Conservation (phyloP, 345 rosid genomes). For the Clarkia xantiana region DNA sequence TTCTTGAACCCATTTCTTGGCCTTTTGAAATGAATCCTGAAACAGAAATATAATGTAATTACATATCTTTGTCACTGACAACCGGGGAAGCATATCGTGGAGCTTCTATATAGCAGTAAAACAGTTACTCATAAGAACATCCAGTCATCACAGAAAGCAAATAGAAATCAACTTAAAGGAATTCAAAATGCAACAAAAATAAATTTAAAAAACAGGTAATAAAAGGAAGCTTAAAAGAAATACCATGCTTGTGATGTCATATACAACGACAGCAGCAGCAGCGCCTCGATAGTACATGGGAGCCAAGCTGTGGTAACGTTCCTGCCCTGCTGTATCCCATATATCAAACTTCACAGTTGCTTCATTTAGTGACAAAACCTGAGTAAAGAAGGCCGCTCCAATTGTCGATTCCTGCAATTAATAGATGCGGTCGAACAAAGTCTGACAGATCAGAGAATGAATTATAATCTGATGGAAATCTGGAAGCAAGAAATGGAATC, state of each 20-base stretch:
- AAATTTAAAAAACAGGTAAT: background rate
- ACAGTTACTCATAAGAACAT: too few species aligned
- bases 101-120: too few species aligned
- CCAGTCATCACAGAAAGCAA: too few species aligned
- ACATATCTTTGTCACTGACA: too few species aligned
- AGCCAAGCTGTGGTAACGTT: constrained; percentile 72
- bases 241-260: constrained; percentile 71
- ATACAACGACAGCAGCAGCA: constrained; percentile 69
- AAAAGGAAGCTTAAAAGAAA: background rate
- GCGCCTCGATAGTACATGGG: constrained; percentile 85
- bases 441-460: too few species aligned
- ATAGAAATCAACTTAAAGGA: too few species aligned
- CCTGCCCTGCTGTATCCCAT: constrained; percentile 88
- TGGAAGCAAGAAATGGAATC: background rate
- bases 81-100: too few species aligned
- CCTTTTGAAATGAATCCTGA: constrained; percentile 52
- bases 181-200: background rate
- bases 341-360: constrained; percentile 60
- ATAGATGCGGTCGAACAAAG: too few species aligned
- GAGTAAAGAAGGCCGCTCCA: constrained; percentile 78
- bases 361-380: constrained; percentile 53
- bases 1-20: constrained; percentile 58
- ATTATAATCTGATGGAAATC: too few species aligned
- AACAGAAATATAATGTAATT: constrained; percentile 2
- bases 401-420: constrained; percentile 53